A percentile compares a stretch with the other conserved stretches of the same genome.
These are phyloP conservation scores for Xylaria sp. DNA, from an alignment of 2,329 filamentous ascomycete genomes.

Conservation along the genomic window DNA sequence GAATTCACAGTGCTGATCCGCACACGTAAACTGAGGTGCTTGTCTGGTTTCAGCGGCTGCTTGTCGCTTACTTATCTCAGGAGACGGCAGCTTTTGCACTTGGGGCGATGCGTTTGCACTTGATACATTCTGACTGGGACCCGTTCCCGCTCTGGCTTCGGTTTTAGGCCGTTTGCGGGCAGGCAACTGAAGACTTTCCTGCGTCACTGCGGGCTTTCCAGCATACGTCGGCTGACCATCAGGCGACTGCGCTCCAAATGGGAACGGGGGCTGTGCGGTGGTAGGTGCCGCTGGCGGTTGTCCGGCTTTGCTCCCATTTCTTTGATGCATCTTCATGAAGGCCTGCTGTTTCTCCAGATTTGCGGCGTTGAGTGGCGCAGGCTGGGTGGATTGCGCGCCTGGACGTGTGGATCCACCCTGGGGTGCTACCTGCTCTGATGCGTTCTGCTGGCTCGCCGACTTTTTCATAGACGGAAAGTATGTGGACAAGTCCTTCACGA, in stretches of 20 bases:
- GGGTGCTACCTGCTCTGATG: conserved; percentile 39
- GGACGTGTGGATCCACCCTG: conserved; percentile 47
- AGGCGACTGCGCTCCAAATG: conserved; percentile 66
- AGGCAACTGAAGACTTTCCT: conserved; percentile 66
- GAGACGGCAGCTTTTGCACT: conserved; percentile 59
- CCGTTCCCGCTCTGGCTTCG: conserved; percentile 57
- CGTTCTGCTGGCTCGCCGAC: conserved; percentile 47
- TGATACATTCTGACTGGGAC: conserved; percentile 54
- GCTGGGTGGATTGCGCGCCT: conserved; percentile 51
- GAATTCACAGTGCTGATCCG: conserved; percentile 66
- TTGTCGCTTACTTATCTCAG: conserved; percentile 56
- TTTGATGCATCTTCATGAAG: conserved; percentile 60
- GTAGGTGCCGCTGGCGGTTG: conserved; percentile 68
- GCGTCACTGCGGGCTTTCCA: conserved; percentile 62
- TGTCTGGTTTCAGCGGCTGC: conserved; percentile 47
- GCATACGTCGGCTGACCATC: conserved; percentile 69
- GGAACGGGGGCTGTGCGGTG: conserved; percentile 66
- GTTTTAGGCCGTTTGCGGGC: conserved; percentile 67
- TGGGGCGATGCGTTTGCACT: conserved; percentile 61
- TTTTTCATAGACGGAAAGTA: conserved; percentile 44
- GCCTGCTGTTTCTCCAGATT: conserved; percentile 65
- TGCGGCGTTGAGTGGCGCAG: conserved; percentile 56
- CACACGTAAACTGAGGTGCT: conserved; percentile 58
- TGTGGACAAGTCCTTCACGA: conserved; percentile 60
- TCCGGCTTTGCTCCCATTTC: conserved; percentile 58